Conservation (phyloP, 495 filamentous ascomycete species). For the Neohortaea acidophila region DNA sequence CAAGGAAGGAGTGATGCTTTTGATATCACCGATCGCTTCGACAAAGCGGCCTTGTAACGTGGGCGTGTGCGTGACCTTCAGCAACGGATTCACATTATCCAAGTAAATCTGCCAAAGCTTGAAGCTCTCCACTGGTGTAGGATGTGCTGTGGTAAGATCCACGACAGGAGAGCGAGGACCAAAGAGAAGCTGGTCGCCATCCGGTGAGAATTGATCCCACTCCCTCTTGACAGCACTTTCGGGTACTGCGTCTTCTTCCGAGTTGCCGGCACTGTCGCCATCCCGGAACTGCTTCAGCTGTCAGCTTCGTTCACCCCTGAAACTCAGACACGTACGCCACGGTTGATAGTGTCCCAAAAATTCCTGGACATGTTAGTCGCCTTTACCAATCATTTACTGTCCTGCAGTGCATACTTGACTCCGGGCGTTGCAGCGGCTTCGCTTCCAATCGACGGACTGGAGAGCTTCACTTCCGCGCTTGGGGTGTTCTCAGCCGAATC, state of each 20-base stretch:
- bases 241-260: constrained; percentile 24
- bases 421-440: constrained; percentile 26
- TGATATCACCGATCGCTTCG: constrained; percentile 24
- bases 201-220: constrained; percentile 30
- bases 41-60: constrained; percentile 26
- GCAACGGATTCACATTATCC: constrained; percentile 23
- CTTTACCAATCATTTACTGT: constrained; percentile 5
- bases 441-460: constrained; percentile 16
- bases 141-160: constrained; percentile 36
- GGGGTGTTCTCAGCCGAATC: constrained; percentile 14
- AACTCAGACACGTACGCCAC: constrained; percentile 26
- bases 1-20: constrained; percentile 20
- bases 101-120: constrained; percentile 23
- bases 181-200: constrained; percentile 36
- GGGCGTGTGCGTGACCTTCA: constrained; percentile 20
- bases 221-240: constrained; percentile 28
- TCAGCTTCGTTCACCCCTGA: constrained; percentile 13
- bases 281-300: constrained; percentile 20
- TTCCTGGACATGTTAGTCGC: constrained; percentile 27
- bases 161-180: constrained; percentile 28
- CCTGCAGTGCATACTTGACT: constrained; percentile 27
- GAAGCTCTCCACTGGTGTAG: constrained; percentile 29
- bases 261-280: constrained; percentile 18
- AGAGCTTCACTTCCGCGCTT: constrained; percentile 4
- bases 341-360: constrained; percentile 36